phyloP scores from a whole-genome alignment of 2,329 filamentous ascomycete genomes.

The Sarocladium kiliense region DNA sequence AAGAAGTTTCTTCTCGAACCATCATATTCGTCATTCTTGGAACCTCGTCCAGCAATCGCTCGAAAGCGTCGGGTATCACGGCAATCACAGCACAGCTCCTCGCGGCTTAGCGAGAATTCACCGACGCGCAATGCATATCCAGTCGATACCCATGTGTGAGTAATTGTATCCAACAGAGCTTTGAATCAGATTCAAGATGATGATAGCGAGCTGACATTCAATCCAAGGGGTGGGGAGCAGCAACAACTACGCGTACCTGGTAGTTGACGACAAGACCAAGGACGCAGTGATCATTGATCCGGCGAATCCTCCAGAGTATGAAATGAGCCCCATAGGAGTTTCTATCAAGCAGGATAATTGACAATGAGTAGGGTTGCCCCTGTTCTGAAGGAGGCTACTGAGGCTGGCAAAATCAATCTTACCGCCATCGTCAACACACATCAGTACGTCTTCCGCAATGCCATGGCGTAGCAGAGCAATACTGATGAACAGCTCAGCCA shows the following conservation, averaged over 20 bases:
- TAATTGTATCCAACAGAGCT: constrained; percentile 8
- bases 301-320: constrained; percentile 71
- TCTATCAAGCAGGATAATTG: background rate
- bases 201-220: background rate
- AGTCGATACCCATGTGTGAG: constrained; percentile 86
- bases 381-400: constrained; percentile 67
- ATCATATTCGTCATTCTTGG: background rate
- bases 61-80: background rate
- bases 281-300: constrained; percentile 78
- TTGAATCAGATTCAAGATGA: background rate
- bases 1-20: no score
- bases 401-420: constrained; percentile 70
- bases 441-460: constrained; percentile 59
- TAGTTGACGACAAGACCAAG: constrained; percentile 69
- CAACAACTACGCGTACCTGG: constrained; percentile 83
- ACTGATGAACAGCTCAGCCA: constrained; percentile 53
- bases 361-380: constrained; percentile 47
- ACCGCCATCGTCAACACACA: constrained; percentile 94
- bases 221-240: constrained; percentile 64
- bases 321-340: background rate
- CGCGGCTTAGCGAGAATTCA: background rate
- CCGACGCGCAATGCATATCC: constrained; percentile 65
- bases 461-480: background rate
- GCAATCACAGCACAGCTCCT: background rate
- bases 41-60: background rate